Conservation (phyloP, 768 basidiomycete species). For the Leccinum rimulosum region DNA sequence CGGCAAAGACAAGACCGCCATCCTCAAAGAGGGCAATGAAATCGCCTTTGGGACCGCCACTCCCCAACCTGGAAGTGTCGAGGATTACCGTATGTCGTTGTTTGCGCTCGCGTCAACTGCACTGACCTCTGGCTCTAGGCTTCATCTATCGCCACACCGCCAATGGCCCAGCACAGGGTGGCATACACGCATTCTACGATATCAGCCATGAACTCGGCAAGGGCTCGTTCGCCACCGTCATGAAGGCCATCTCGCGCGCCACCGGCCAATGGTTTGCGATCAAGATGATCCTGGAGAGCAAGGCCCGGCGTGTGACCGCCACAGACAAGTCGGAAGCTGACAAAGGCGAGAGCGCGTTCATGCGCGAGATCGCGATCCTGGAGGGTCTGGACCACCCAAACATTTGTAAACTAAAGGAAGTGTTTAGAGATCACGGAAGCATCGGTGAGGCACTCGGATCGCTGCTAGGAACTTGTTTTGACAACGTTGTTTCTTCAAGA, state of each 20-base stretch:
- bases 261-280: constrained; percentile 80
- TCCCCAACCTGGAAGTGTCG: constrained; percentile 46
- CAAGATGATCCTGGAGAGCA: constrained; percentile 72
- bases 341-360: constrained; percentile 42
- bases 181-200: constrained; percentile 66
- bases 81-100: constrained; percentile 69
- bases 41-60: constrained; percentile 73
- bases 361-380: constrained; percentile 78
- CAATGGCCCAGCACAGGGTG: constrained; percentile 44
- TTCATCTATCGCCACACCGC: constrained; percentile 72
- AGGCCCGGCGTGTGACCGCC: constrained; percentile 40
- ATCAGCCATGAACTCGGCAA: constrained; percentile 73
- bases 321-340: constrained; percentile 29
- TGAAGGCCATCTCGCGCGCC: constrained; percentile 70
- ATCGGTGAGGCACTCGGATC: constrained; percentile 45
- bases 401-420: constrained; percentile 77
- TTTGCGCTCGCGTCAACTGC: neutral
- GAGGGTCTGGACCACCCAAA: constrained; percentile 75
- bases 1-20: constrained; percentile 36
- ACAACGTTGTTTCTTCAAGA: constrained; percentile 42
- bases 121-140: constrained; percentile 37
- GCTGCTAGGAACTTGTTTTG: constrained; percentile 19
- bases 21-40: constrained; percentile 69
- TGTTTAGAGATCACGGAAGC: constrained; percentile 62
- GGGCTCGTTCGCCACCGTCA: constrained; percentile 89